Conservation (phyloP, 208 protist genomes). For the Trypanosoma rangeli region DNA sequence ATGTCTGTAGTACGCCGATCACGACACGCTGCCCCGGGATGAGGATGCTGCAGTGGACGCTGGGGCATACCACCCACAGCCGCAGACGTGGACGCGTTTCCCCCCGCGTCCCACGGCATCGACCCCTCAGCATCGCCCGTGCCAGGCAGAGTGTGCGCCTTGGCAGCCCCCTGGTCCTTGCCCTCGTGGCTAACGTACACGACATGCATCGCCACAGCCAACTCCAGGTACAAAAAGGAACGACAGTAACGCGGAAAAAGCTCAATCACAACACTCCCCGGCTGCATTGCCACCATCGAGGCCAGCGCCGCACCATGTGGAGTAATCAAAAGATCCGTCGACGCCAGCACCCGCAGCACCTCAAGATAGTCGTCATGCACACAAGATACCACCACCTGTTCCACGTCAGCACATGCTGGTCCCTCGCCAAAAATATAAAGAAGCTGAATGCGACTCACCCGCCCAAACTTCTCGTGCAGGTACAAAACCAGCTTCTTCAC, state of each 20-base stretch:
- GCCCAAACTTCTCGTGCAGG: slow-evolving; percentile 23
- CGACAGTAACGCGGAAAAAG: slow-evolving; percentile 24
- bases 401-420: not conserved
- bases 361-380: slow-evolving; percentile 1
- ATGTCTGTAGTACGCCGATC: not conserved
- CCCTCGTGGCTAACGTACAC: slow-evolving; percentile 19
- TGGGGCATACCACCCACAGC: not conserved
- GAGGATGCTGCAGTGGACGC: not conserved
- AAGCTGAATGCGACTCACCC: slow-evolving; percentile 9
- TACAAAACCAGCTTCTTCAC: slow-evolving; percentile 4
- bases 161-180: not conserved
- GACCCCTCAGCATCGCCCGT: too few species aligned
- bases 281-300: slow-evolving; percentile 13
- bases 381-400: not conserved
- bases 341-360: not conserved
- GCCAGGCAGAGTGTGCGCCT: not conserved
- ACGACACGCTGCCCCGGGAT: not conserved
- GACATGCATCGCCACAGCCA: slow-evolving; percentile 24
- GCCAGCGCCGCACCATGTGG: not conserved
- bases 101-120: not conserved
- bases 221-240: slow-evolving; percentile 9
- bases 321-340: slow-evolving; percentile 25
- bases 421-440: not conserved
- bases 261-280: slow-evolving; percentile 22
- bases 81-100: not conserved